These are phyloP conservation scores for Wickerhamomyces canadensis DNA, from an alignment of 805 yeast genomes.

Conservation along the genomic window DNA sequence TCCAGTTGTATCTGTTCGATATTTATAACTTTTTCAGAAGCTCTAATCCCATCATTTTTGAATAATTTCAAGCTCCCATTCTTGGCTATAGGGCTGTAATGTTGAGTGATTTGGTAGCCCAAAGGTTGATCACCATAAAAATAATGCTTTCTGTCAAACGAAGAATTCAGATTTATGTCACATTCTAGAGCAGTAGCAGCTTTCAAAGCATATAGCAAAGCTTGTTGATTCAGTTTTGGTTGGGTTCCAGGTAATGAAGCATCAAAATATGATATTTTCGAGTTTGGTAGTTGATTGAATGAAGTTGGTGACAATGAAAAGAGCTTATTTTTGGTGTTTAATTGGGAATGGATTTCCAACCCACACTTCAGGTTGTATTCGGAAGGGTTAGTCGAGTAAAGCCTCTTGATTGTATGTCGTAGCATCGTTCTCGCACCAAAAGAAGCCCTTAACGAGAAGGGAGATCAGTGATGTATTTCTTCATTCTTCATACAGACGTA, in stretches of 20 bases:
- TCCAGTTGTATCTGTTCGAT: conserved; percentile 86
- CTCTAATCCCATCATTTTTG: conserved; percentile 48
- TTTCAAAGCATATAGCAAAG: conserved; percentile 61
- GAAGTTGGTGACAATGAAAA: conserved; percentile 59
- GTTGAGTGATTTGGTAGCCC: conserved; percentile 95
- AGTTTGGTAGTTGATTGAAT: conserved; percentile 55
- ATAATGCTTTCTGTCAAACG: conserved; percentile 92
- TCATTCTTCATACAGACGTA: no score
- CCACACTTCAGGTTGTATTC: conserved; percentile 65
- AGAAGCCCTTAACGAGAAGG: no score
- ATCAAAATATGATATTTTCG: conserved; percentile 72
- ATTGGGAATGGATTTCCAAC: conserved; percentile 88
- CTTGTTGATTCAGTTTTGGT: conserved; percentile 74
- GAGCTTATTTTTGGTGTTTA: conserved; percentile 66
- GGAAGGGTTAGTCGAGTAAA: conserved; percentile 8
- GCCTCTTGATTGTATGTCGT: neutral
- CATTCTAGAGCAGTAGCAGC: conserved; percentile 70
- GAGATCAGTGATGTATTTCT: no score
- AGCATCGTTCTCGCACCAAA: no score
- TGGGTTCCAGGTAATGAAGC: conserved; percentile 89
- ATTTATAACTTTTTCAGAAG: conserved; percentile 38
- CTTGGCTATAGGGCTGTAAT: conserved; percentile 69
- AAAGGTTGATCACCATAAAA: conserved; percentile 95
- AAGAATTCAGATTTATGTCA: conserved; percentile 45
- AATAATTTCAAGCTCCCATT: conserved; percentile 53